Evolutionary conservation across 345 rosid species (phyloP).

Genomic region (Populus alba): DNA sequence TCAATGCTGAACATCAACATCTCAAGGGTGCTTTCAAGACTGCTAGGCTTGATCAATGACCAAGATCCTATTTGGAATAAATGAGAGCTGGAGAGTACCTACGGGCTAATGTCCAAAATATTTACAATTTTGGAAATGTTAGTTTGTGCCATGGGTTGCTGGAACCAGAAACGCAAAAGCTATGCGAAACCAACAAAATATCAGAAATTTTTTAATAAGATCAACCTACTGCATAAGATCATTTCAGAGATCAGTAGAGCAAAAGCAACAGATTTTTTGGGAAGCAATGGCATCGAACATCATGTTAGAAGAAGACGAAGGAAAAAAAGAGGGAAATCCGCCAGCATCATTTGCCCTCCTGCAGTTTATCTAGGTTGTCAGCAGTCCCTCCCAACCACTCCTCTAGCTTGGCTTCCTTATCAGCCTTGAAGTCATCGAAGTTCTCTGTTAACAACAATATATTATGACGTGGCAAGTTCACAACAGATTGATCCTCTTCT

Average conservation of each 20-base stretch:
- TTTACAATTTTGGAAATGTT: background rate
- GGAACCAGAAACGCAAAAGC: background rate
- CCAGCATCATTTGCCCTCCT: background rate
- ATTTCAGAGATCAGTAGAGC: background rate
- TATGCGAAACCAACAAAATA: background rate
- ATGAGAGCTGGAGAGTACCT: background rate
- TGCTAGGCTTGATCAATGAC: background rate
- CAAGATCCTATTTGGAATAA: background rate
- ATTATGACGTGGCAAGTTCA: background rate
- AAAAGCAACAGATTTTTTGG: background rate
- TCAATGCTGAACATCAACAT: background rate
- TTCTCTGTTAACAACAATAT: constrained; percentile 30
- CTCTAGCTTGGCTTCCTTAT: constrained; percentile 71
- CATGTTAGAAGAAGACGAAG: background rate
- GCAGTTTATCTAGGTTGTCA: constrained; percentile 10
- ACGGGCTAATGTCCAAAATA: background rate
- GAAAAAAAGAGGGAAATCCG: background rate
- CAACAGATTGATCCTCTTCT: constrained; percentile 27
- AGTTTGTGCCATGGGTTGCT: background rate
- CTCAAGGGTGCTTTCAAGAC: background rate
- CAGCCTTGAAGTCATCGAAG: constrained; percentile 64
- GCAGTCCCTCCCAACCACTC: constrained; percentile 67
- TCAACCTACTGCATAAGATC: background rate
- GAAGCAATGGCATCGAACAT: background rate
- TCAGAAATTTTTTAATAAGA: background rate